Base-by-base conservation (phyloP, 2,329 filamentous ascomycete species). In the Sphaerulina vaccinii region DNA sequence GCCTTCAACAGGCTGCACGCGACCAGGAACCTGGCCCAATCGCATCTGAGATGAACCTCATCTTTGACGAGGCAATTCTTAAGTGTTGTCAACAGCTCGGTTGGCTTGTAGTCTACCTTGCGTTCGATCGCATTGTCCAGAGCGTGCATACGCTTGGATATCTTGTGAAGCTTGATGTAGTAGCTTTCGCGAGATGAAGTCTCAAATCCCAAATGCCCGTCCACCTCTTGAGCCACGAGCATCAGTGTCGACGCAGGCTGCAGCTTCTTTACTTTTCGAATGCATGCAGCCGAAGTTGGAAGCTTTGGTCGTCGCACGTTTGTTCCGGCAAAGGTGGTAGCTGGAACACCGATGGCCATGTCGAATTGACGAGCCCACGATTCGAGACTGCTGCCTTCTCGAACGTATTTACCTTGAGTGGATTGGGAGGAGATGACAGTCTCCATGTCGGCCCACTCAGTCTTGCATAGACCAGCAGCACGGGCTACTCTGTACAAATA, bases 361-460 rank as follows among this genome's bases (percentile, higher is more conserved):
- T 50, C 47, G 29, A 50, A 50, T 27, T 50, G 47, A 5, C 39
- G 24, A 15, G 47, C 47, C 22, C 43, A 50, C 11, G 38, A 27
- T 13, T 40, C 47, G n/a, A 43, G 35, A 18, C 7, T 24, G 29
- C 16, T 39, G 15, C 32, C 47, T 8, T 50, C 39, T 19, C 47
- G 47, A 6, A 50, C 38, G 16, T 42, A 50, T 4, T 18, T 9
- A 3, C 38, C 38, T n/a, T 35, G 33, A n/a, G 15, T 29, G 10
- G 5, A 13, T 23, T 47, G 44, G 10, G 22, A 22, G n/a, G 32
- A 16, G n/a, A 47, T 39, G 32, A 47, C 44, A 15, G 32, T 39
- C 32, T 47, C 44, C 44, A 47, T 47, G 13, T 47, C 44, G 4
- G 19, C 16, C 44, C 44, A 47, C 33, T 37, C 18, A 10, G 13